Conservation (phyloP, 768 basidiomycete genomes). For the Lentinula detonsa region DNA sequence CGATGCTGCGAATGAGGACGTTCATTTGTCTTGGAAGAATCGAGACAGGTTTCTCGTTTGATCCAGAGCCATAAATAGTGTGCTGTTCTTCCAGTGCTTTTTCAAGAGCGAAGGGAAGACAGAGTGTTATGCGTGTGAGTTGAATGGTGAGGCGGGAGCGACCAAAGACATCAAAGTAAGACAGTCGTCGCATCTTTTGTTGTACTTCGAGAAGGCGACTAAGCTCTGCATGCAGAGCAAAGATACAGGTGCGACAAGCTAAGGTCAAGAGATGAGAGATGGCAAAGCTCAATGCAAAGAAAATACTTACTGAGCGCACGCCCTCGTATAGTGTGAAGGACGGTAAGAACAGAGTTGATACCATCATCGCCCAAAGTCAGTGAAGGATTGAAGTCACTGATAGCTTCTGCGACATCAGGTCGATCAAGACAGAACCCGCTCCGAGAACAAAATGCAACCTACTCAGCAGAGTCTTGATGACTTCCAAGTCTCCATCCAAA, state of each 20-base stretch:
- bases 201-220: slow-evolving; percentile 80
- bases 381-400: slow-evolving; percentile 77
- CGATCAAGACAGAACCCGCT: background rate
- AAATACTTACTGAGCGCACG: slow-evolving; percentile 59
- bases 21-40: slow-evolving; percentile 57
- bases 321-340: slow-evolving; percentile 66
- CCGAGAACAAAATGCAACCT: background rate
- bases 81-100: slow-evolving; percentile 50
- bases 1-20: slow-evolving; percentile 54
- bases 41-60: slow-evolving; percentile 13
- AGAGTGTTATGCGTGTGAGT: slow-evolving; percentile 71
- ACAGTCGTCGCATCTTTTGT: slow-evolving; percentile 64
- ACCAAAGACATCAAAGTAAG: slow-evolving; percentile 72
- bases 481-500: slow-evolving; percentile 81
- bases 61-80: slow-evolving; percentile 11
- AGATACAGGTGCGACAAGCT: slow-evolving; percentile 76
- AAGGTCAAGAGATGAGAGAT: slow-evolving; percentile 7
- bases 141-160: slow-evolving; percentile 73
- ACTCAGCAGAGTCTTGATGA: slow-evolving; percentile 74
- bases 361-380: slow-evolving; percentile 74
- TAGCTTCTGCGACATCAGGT: slow-evolving; percentile 41
- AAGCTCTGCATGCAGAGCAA: slow-evolving; percentile 67
- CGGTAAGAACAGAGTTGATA: slow-evolving; percentile 67
- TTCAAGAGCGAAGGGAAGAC: slow-evolving; percentile 70
- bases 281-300: background rate